Base-by-base conservation (phyloP, 208 protist species). In the Naegleria lovaniensis region DNA sequence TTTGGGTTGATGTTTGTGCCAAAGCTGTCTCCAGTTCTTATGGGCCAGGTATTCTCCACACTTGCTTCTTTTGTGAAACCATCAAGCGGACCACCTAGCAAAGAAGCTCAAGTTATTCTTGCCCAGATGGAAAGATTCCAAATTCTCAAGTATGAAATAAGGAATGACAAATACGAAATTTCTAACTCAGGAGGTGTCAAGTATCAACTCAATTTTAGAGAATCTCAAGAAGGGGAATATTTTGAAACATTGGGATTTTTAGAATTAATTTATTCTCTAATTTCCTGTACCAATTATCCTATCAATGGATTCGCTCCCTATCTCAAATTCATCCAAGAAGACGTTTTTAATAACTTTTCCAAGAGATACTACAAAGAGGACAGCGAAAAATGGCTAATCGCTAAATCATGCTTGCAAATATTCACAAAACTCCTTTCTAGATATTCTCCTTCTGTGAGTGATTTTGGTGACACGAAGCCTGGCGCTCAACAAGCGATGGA, bases 191-290 rank as follows among this genome's bases (percentile, higher is more conserved):
- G 55, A 84, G 38, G 38, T 15, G 33, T 84, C 11, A 33, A 84
- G 11, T 84, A 84, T 84, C 76, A 84, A 84, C 33, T 84, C 11
- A 33, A 84, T 41, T 40, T 41, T 40, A 40, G 29, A 6, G 76
- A 84, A 39, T 15, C 33, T 40, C 29, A 84, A 84, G 76, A 84
- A 40, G 76, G 38, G 39, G 76, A 84, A 15, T 84, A 84, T 36
- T 40, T 16, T 33, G 76, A 41, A 33, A 84, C 76, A 38, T 84
- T 84, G 29, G 76, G 76, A 84, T 84, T 84, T 36, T 84, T 84
- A 40, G 29, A 84, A 6, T 33, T 84, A 2, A 84, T 84, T 84
- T 16, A 84, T 36, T 4, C 76, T 41, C 1, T 84, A 22, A 84
- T 84, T 84, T 84, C 76, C 15, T 38, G 33, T 33, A 84, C 38